These are phyloP conservation scores for Pseudonitzschia multistriata DNA, from an alignment of 108 stramenopile genomes.

Conservation along the genomic window DNA sequence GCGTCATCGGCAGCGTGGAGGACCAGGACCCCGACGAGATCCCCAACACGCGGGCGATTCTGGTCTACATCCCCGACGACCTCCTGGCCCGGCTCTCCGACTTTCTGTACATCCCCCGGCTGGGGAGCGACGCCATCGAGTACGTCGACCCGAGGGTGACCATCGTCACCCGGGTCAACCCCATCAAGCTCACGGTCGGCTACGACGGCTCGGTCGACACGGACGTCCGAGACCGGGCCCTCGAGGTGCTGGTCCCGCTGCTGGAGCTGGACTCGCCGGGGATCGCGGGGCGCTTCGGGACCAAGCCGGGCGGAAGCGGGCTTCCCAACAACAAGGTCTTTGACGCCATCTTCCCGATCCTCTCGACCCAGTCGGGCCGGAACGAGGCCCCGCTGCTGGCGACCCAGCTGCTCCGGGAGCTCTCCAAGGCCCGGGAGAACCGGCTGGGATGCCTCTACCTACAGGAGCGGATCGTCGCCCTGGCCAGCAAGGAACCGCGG, in stretches of 20 bases:
- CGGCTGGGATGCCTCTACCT: constrained; percentile 54
- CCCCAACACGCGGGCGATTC: constrained; percentile 55
- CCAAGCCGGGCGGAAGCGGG: constrained; percentile 11
- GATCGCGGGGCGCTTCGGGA: constrained; percentile 50
- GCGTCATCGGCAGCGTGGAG: constrained; percentile 32
- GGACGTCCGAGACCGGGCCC: constrained; percentile 76
- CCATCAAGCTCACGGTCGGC: constrained; percentile 57
- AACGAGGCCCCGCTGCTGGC: constrained; percentile 68
- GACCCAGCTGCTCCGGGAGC: constrained; percentile 52
- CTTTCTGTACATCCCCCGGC: constrained; percentile 67
- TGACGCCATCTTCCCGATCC: constrained; percentile 69
- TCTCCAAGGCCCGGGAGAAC: constrained; percentile 56
- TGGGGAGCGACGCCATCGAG: constrained; percentile 73
- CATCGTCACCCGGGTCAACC: constrained; percentile 58
- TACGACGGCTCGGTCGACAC: constrained; percentile 81
- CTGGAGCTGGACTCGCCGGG: constrained; percentile 59
- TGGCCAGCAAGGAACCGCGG: constrained; percentile 62
- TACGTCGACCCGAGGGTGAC: constrained; percentile 74
- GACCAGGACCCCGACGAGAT: constrained; percentile 30
- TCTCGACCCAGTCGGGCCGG: constrained; percentile 64
- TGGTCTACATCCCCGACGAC: constrained; percentile 56
- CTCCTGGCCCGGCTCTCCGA: constrained; percentile 63
- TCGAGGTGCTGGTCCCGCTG: constrained; percentile 72
- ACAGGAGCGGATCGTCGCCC: constrained; percentile 60
- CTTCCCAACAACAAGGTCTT: constrained; percentile 42